Percentiles rank a stretch among this genome's conserved stretches.
phyloP scores from a whole-genome alignment of 2,329 filamentous ascomycete genomes.

The Pyricularia pennisetigena region DNA sequence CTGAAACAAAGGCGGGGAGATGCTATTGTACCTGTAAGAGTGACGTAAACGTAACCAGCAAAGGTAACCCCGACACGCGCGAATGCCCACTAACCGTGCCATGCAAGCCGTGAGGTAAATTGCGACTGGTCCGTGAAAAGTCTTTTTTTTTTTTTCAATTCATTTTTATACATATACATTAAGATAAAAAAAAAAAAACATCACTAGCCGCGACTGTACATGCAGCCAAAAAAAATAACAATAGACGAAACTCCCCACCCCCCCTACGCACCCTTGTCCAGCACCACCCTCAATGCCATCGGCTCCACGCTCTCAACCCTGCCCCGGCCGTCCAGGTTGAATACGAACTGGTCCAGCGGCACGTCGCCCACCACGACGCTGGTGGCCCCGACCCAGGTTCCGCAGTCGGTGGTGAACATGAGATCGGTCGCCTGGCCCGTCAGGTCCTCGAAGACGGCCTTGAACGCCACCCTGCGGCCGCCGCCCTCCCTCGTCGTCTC shows the following conservation, averaged over 20 bases:
- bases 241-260: not conserved
- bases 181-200: not conserved
- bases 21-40: too few relatives aligned
- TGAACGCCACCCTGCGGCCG: slow-evolving; percentile 19
- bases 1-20: too few relatives aligned
- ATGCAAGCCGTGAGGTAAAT: too few relatives aligned
- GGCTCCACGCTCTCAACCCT: slow-evolving; percentile 14
- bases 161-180: too few relatives aligned
- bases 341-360: slow-evolving; percentile 18
- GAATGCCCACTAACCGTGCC: too few relatives aligned
- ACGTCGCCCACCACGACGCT: slow-evolving; percentile 13
- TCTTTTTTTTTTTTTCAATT: too few relatives aligned
- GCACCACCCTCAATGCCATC: slow-evolving; percentile 14
- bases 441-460: slow-evolving; percentile 21
- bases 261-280: slow-evolving; percentile 9
- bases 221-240: not conserved
- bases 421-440: slow-evolving; percentile 4
- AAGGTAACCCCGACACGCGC: too few relatives aligned
- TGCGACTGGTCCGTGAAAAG: not conserved
- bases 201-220: not conserved
- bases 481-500: slow-evolving; percentile 13
- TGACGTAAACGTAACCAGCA: too few relatives aligned
- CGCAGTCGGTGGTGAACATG: slow-evolving; percentile 13
- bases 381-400: slow-evolving; percentile 14
- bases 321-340: slow-evolving; percentile 13